These are phyloP conservation scores for Debaryomyces robertsiae DNA, from an alignment of 1,139 yeast species.

Conservation along the genomic window DNA sequence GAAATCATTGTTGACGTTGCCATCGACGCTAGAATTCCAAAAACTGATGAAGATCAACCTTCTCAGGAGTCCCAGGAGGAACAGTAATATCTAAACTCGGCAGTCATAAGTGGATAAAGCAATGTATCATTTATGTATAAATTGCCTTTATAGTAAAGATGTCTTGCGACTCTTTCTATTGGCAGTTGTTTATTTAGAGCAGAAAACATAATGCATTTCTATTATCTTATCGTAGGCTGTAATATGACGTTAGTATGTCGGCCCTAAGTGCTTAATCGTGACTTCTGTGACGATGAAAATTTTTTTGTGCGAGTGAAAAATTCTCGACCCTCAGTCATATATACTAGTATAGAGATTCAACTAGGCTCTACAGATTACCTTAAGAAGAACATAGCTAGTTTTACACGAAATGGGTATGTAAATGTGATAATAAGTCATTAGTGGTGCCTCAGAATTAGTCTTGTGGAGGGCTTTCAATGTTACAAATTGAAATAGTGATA, in stretches of 20 bases:
- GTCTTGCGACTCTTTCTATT: too few relatives aligned
- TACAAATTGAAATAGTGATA: too few relatives aligned
- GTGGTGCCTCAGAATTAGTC: too few relatives aligned
- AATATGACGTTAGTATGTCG: too few relatives aligned
- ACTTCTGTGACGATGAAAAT: constrained; percentile 1
- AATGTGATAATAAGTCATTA: too few relatives aligned
- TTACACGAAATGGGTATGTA: constrained; percentile 12
- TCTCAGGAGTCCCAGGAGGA: constrained; percentile 7
- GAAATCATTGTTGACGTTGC: constrained; percentile 59
- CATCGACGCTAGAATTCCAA: constrained; percentile 46
- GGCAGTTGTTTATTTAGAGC: too few relatives aligned
- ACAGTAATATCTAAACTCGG: constrained; percentile 5
- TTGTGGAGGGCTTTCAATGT: too few relatives aligned
- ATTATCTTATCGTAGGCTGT: too few relatives aligned
- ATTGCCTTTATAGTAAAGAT: constrained; percentile 1
- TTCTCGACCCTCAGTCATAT: constrained; percentile 6
- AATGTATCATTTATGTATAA: constrained; percentile 9
- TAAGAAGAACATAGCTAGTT: constrained; percentile 7
- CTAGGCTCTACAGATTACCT: too few relatives aligned
- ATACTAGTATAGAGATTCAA: too few relatives aligned
- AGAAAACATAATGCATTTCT: too few relatives aligned
- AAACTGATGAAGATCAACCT: constrained; percentile 14
- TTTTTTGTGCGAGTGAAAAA: constrained; percentile 8
- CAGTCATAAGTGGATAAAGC: constrained; percentile 9
- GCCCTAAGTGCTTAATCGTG: constrained; percentile 1